Evolutionary conservation across 345 rosid genomes (phyloP).

Genomic region (Melaleuca alternifolia): DNA sequence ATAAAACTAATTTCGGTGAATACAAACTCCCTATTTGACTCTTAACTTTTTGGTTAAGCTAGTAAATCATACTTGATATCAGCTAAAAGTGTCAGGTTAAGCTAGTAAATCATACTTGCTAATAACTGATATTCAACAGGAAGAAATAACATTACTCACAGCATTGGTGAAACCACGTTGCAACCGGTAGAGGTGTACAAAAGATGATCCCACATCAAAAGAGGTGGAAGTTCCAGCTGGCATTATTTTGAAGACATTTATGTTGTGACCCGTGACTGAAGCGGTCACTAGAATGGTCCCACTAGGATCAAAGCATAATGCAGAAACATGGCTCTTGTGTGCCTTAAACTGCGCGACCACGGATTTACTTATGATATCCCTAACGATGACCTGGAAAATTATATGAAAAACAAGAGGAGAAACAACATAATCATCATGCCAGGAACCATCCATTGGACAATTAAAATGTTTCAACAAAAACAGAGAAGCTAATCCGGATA

Average conservation of each 20-base stretch:
- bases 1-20: not conserved
- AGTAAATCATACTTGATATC: not conserved
- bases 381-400: constrained; percentile 64
- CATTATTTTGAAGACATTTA: constrained; percentile 76
- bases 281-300: constrained; percentile 91
- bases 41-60: not conserved
- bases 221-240: constrained; percentile 42
- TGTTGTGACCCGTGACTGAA: constrained; percentile 85
- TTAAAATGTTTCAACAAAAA: not conserved
- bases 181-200: constrained; percentile 70
- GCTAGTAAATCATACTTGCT: not conserved
- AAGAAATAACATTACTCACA: constrained; percentile 28
- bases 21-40: not conserved
- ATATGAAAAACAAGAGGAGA: not conserved
- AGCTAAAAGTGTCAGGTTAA: not conserved
- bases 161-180: constrained; percentile 97
- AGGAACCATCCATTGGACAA: not conserved
- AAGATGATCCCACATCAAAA: constrained; percentile 29
- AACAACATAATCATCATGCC: not conserved
- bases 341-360: constrained; percentile 83
- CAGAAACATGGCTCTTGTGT: constrained; percentile 84
- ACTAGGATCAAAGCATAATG: constrained; percentile 85
- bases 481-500: not conserved
- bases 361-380: constrained; percentile 58
- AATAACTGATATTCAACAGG: not conserved